Evolutionary conservation across 1,139 yeast species (phyloP), one percentile per base, ranked within the genome.

Genomic region (Taphrina betulina): DNA sequence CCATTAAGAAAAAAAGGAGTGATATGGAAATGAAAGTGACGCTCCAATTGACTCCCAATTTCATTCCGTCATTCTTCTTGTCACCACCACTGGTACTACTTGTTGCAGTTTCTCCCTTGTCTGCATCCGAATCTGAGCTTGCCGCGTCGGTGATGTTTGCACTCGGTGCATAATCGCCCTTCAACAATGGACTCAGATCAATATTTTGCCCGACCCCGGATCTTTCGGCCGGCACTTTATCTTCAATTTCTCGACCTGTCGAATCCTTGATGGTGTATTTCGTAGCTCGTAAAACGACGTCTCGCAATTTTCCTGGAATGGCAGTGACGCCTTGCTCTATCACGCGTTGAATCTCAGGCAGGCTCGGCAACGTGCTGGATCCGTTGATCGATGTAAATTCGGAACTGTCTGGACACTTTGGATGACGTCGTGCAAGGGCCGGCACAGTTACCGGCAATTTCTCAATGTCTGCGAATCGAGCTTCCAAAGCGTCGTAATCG

Each of bases 401-500:
- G 4, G 38, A 29, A 7, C 37, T 16, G 4, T 36, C 19, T 4
- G 48, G 48, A 31, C 48, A 43, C 7, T 26, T 17, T 2, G 12
- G 19, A 23, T 36, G 38, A 12, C 31, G 20, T 4, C 28, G 12
- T 5, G 26, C 17, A 4, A 5, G 24, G 4, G 16, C 14, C 23
- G 48, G 48, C 29, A 43, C 31, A 23, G 29, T 28, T 19, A 31
- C 31, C 17, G 48, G 48, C 26, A 43, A 17, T 19, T 43, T 20
- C 8, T 19, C 16, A 48, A 77, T 67, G 48, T 71, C 64, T 60
- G 76, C 77, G 61, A 82, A 72, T 66, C 78, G 77, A 10, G 72
- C 67, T 53, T 78, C 74, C 66, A 81, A 77, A 71, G 80, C 72
- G 64, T 69, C 67, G 71, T 74, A 84, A 70, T 84, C 90, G n/a